Base-by-base conservation (phyloP, 768 basidiomycete genomes). In the Ramaria sp. region DNA sequence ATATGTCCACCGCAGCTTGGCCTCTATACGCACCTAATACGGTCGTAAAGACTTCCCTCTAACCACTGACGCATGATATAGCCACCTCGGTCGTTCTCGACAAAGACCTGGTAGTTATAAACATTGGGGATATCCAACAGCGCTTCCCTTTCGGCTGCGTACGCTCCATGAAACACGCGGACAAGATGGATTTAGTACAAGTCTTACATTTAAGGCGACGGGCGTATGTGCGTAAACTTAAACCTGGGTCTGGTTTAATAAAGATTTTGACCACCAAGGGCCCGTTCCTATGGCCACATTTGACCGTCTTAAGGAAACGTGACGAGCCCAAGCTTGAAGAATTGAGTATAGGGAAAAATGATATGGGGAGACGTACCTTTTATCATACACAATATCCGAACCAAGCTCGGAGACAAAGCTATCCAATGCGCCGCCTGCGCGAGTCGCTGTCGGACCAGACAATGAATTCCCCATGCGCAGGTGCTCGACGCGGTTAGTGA, bases 1-100 rank as follows among this genome's bases (percentile, higher is more conserved):
- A 43, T 13, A 27, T 33, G 6, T 22, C 4, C 31, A 33, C 12
- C 27, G 22, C 30, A 15, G 20, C 15, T 54, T 11, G 2, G 7
- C 19, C n/a, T 31, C 20, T 5, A 45, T 4, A 66, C 82, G 54
- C 59, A 92, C 94, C 94, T 97, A 65, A 99, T 97, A 54, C 95
- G 83, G 68, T 98, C 96, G 68, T 98, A 99, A 17, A 98, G 74
- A 65, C 87, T 97, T 64, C 88, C 93, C 5, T 91, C 88, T 20
- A 91, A 75, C 91, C 91, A 99, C 68, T 98, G 95, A 20, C 95
- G 78, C 54, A 98, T 82, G 31, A 97, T 80, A 70, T 94, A 98
- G 0, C 92, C 96, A 7, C 94, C 96, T 67, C 88, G 90, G 63
- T 97, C 96, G 0, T 93, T 96, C 71, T 98, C 96, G 4, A 91